Conservation (phyloP, 805 yeast species). For the Metschnikowia reukaufii region DNA sequence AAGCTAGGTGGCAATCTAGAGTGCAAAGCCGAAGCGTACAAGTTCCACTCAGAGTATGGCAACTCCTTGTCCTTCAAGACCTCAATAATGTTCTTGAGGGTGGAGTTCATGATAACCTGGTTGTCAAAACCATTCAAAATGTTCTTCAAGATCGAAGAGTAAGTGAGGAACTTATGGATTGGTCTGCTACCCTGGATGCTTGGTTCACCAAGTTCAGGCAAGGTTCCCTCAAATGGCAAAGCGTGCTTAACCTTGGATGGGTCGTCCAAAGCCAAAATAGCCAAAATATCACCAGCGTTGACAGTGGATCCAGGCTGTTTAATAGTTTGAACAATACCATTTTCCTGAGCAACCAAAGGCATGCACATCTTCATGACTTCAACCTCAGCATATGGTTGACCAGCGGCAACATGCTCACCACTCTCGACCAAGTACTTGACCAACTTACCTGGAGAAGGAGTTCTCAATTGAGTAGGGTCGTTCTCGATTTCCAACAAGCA, state of each 20-base stretch:
- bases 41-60: slow-evolving; percentile 92
- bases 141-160: slow-evolving; percentile 64
- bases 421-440: slow-evolving; percentile 91
- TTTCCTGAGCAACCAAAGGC: slow-evolving; percentile 93
- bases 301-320: slow-evolving; percentile 99
- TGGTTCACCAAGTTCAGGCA: slow-evolving; percentile 88
- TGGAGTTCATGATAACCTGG: slow-evolving; percentile 87
- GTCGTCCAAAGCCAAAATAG: slow-evolving; percentile 91
- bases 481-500: slow-evolving; percentile 92
- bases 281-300: slow-evolving; percentile 94
- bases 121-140: slow-evolving; percentile 91
- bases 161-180: slow-evolving; percentile 64
- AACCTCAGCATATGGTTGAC: slow-evolving; percentile 96
- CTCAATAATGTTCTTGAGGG: slow-evolving; percentile 69
- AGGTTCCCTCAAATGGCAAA: slow-evolving; percentile 87
- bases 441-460: slow-evolving; percentile 98
- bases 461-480: slow-evolving; percentile 97
- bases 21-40: slow-evolving; percentile 85
- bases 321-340: slow-evolving; percentile 86
- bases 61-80: slow-evolving; percentile 76
- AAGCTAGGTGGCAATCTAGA: slow-evolving; percentile 81
- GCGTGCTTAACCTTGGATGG: slow-evolving; percentile 98
- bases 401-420: slow-evolving; percentile 89
- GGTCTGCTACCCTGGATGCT: slow-evolving; percentile 80
- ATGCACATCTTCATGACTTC: slow-evolving; percentile 99